These are phyloP conservation scores for Desmodesmus armatus DNA, from an alignment of 139 green algal species.

Conservation along the genomic window DNA sequence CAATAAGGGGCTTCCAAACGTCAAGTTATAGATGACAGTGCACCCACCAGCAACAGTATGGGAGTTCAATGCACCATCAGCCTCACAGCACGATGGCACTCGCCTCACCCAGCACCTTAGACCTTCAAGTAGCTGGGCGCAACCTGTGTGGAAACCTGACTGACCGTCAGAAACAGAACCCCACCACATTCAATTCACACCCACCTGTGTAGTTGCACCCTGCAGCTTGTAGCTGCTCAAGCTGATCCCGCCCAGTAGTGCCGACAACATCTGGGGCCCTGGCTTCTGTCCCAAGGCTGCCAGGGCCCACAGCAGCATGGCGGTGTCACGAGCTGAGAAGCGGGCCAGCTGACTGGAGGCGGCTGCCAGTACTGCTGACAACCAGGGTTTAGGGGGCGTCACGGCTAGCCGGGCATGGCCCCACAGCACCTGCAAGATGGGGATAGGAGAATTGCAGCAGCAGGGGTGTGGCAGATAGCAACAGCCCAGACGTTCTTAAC, in stretches of 20 bases:
- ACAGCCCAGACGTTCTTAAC: neutral
- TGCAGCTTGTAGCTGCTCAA: slow-evolving; percentile 34
- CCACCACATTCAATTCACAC: neutral
- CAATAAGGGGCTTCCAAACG: neutral
- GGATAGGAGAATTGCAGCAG: neutral
- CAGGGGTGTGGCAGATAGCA: neutral
- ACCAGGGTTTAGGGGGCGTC: neutral
- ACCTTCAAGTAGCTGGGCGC: neutral
- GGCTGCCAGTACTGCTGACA: neutral
- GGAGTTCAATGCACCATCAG: neutral
- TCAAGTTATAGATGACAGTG: neutral
- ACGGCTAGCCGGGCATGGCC: neutral
- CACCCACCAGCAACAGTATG: slow-evolving; percentile 8
- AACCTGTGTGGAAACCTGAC: neutral
- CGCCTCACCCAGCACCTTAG: neutral
- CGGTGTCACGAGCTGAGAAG: neutral
- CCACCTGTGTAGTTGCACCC: neutral
- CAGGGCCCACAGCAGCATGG: slow-evolving; percentile 36
- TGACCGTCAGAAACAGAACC: neutral
- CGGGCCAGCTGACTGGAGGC: neutral
- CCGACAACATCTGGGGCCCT: slow-evolving; percentile 4
- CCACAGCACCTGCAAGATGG: slow-evolving; percentile 31
- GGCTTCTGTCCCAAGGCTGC: neutral
- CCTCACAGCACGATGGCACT: neutral
- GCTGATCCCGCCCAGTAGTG: neutral